phyloP scores from a whole-genome alignment of 2,329 filamentous ascomycete species.

The Alternaria ethzedia region DNA sequence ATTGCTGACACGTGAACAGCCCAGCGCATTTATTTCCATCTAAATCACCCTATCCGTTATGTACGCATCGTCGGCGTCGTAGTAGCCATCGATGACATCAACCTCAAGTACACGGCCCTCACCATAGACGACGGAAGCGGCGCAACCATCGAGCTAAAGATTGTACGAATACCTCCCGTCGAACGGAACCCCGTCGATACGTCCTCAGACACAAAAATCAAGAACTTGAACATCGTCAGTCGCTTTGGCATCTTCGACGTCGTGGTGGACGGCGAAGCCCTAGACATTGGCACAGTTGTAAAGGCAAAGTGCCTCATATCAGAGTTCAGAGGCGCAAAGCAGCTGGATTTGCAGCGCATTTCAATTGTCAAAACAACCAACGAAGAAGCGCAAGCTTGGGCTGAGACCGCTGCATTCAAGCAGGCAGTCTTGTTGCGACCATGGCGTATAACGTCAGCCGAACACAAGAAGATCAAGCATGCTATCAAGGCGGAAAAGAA shows the following conservation, averaged over 20 bases:
- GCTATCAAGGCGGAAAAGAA: constrained; percentile 50
- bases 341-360: constrained; percentile 63
- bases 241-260: constrained; percentile 51
- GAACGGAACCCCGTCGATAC: constrained; percentile 31
- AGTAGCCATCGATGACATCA: constrained; percentile 53
- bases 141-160: constrained; percentile 62
- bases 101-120: constrained; percentile 53
- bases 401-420: constrained; percentile 58
- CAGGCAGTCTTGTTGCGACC: constrained; percentile 58
- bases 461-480: constrained; percentile 52
- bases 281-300: constrained; percentile 58
- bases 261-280: constrained; percentile 35
- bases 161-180: constrained; percentile 48
- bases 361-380: constrained; percentile 58
- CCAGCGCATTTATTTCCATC: constrained; percentile 62
- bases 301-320: constrained; percentile 65
- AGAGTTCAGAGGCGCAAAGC: constrained; percentile 57
- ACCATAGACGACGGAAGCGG: constrained; percentile 68
- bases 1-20: constrained; percentile 43
- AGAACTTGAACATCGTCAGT: constrained; percentile 49
- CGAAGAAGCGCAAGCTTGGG: constrained; percentile 62
- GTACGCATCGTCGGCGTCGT: constrained; percentile 55
- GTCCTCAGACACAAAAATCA: constrained; percentile 44
- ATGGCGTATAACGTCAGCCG: constrained; percentile 58
- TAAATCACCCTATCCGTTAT: constrained; percentile 60